Conservation (phyloP, 2,329 filamentous ascomycete species). For the Thelonectria olida region DNA sequence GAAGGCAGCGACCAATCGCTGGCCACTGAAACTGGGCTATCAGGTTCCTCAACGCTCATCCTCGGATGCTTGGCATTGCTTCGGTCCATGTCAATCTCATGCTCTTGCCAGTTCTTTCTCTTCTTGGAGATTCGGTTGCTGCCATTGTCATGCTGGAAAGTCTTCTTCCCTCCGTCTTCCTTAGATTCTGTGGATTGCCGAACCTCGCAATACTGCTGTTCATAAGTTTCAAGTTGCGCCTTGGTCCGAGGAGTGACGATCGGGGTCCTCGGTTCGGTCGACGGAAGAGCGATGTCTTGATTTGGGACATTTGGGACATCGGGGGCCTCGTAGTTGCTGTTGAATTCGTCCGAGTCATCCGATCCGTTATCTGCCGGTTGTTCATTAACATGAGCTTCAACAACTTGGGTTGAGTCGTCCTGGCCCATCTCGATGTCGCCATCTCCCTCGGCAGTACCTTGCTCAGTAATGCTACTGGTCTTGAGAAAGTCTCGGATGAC, state of each 20-base stretch:
- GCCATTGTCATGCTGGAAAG: neutral
- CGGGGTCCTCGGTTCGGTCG: neutral
- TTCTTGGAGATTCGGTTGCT: neutral
- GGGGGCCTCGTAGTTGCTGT: neutral
- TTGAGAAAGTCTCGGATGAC: neutral
- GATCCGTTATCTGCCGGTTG: no score
- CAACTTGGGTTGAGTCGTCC: neutral
- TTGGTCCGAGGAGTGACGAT: neutral
- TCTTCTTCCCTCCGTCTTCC: neutral
- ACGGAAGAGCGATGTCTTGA: neutral
- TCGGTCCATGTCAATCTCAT: neutral
- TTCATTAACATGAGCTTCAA: neutral
- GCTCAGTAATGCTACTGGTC: neutral
- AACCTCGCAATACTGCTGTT: neutral
- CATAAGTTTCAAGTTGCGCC: neutral
- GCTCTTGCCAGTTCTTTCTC: neutral
- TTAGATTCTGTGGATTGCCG: neutral
- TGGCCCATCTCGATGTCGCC: neutral
- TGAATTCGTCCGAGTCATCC: neutral
- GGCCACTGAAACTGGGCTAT: neutral
- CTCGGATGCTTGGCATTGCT: neutral
- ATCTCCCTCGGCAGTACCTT: neutral
- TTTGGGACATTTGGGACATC: neutral
- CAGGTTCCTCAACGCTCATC: neutral
- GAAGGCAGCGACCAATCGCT: constrained; percentile 3